Evolutionary conservation across 2,329 filamentous ascomycete genomes (phyloP).

Genomic region (Cryphonectria radicalis): DNA sequence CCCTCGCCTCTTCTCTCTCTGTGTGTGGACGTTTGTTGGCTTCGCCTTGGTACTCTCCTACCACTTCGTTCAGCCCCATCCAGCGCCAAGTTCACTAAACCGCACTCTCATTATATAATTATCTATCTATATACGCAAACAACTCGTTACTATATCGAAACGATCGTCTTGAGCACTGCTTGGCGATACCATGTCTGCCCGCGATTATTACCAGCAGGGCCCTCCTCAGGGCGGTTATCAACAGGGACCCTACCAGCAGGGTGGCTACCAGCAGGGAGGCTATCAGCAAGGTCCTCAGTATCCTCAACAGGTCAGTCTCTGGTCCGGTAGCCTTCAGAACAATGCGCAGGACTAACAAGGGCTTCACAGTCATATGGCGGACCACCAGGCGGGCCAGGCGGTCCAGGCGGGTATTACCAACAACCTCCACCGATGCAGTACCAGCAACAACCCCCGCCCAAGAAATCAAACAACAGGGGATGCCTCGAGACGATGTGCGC

Average conservation of each 20-base stretch:
- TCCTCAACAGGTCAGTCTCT: slow-evolving; percentile 47
- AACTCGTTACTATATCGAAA: background rate
- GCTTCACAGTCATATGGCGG: slow-evolving; percentile 41
- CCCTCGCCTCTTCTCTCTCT: background rate
- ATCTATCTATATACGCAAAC: background rate
- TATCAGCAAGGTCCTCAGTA: slow-evolving; percentile 45
- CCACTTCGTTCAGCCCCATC: slow-evolving; percentile 16
- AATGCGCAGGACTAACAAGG: slow-evolving; percentile 16
- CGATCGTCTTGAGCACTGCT: slow-evolving; percentile 9
- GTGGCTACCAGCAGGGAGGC: slow-evolving; percentile 33
- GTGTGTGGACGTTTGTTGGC: background rate
- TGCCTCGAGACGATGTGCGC: slow-evolving; percentile 53
- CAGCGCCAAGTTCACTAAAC: slow-evolving; percentile 21
- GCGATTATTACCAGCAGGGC: slow-evolving; percentile 44
- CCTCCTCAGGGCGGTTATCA: slow-evolving; percentile 32
- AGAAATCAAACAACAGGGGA: slow-evolving; percentile 39
- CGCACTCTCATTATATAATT: slow-evolving; percentile 2
- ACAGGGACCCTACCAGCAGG: slow-evolving; percentile 20
- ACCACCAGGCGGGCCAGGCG: slow-evolving; percentile 35
- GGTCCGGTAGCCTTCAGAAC: slow-evolving; percentile 17
- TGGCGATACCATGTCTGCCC: slow-evolving; percentile 40
- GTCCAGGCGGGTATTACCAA: slow-evolving; percentile 45
- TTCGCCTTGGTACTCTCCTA: slow-evolving; percentile 9
- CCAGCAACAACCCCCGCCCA: slow-evolving; percentile 47
- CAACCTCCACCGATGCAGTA: slow-evolving; percentile 51